A percentile compares a stretch with the other conserved stretches of the same genome.
These are phyloP conservation scores for Steccherinum ochraceum DNA, from an alignment of 768 basidiomycete genomes.

Conservation along the genomic window DNA sequence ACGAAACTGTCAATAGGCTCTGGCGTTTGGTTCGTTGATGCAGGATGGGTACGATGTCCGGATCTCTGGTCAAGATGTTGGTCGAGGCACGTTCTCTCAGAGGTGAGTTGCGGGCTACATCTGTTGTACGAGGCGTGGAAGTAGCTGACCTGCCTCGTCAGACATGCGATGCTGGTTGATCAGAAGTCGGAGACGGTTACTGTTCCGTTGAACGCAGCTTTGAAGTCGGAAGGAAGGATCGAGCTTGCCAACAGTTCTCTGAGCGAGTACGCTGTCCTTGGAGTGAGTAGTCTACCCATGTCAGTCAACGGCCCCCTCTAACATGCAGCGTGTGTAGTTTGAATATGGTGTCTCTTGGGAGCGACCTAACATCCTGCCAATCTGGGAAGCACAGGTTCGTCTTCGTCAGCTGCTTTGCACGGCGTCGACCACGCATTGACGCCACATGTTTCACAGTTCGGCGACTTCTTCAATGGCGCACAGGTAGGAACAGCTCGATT, in stretches of 20 bases:
- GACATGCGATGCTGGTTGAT: constrained; percentile 89
- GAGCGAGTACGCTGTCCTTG: constrained; percentile 86
- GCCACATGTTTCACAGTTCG: constrained; percentile 44
- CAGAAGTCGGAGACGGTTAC: constrained; percentile 75
- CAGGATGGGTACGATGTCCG: constrained; percentile 76
- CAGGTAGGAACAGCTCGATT: too few relatives aligned
- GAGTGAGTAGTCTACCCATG: constrained; percentile 40
- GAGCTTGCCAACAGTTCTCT: constrained; percentile 89
- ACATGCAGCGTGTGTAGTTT: constrained; percentile 41
- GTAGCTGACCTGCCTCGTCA: constrained; percentile 14
- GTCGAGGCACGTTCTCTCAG: constrained; percentile 85
- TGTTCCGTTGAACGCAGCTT: constrained; percentile 73
- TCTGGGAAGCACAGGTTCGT: constrained; percentile 87
- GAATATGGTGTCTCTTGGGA: constrained; percentile 93
- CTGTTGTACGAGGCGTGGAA: neutral
- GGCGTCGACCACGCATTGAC: neutral
- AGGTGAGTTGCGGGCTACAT: constrained; percentile 29
- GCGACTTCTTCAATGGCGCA: constrained; percentile 91
- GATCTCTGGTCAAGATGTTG: constrained; percentile 92
- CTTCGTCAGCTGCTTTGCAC: neutral
- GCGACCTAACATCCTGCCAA: constrained; percentile 68
- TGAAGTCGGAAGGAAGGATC: constrained; percentile 57
- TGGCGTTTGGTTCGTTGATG: constrained; percentile 87
- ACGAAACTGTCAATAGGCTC: too few relatives aligned
- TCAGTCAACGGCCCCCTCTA: neutral